These are phyloP conservation scores for Diaporthe vexans DNA, from an alignment of 2,329 filamentous ascomycete genomes.

Conservation along the genomic window DNA sequence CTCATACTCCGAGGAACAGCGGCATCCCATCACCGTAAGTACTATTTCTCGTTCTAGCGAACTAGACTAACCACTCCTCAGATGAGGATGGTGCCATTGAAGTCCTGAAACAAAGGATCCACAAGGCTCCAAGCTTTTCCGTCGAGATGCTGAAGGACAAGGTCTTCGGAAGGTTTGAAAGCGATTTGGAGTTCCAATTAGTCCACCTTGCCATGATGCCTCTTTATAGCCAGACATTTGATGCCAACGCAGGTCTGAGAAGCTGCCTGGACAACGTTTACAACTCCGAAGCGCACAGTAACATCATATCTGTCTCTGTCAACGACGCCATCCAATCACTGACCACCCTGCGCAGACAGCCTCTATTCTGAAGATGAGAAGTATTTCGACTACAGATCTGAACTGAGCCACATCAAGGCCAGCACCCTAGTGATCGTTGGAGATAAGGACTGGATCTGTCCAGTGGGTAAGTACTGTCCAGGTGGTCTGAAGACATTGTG, in stretches of 20 bases:
- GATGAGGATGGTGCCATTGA: conserved; percentile 53
- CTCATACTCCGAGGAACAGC: conserved; percentile 55
- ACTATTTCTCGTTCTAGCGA: no score
- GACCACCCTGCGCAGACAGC: conserved; percentile 47
- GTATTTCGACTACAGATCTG: conserved; percentile 54
- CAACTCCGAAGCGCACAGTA: conserved; percentile 54
- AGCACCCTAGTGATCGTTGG: conserved; percentile 55
- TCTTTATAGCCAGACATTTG: conserved; percentile 53
- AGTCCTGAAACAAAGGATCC: conserved; percentile 50
- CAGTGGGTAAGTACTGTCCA: conserved; percentile 47
- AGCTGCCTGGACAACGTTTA: conserved; percentile 50
- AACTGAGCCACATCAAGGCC: conserved; percentile 49
- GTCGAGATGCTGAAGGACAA: conserved; percentile 54
- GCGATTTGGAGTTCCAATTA: conserved; percentile 54
- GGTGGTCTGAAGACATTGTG: no score
- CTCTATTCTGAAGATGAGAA: conserved; percentile 53
- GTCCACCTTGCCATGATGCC: conserved; percentile 55
- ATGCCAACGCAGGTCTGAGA: conserved; percentile 51
- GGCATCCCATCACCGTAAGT: conserved; percentile 52
- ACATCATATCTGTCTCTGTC: conserved; percentile 25
- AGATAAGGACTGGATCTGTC: conserved; percentile 57
- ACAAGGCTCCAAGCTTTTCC: conserved; percentile 53
- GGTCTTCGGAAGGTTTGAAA: conserved; percentile 54
- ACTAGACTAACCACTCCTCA: conserved; percentile 6
- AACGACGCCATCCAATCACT: not conserved